Evolutionary conservation across 495 filamentous ascomycete genomes (phyloP).

Genomic region (Niebla homalea): DNA sequence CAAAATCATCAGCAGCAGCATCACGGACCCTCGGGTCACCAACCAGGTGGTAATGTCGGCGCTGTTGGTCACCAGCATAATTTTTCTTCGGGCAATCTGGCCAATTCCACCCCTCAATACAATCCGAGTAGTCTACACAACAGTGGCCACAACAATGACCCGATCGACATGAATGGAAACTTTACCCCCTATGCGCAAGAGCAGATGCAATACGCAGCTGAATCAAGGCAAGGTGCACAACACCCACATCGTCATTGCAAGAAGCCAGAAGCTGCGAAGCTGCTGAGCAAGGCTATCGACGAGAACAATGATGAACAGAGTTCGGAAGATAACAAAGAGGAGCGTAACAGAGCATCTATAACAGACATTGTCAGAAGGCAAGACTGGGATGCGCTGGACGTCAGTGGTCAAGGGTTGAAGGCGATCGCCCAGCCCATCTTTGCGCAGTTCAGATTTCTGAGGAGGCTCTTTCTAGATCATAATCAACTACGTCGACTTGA

Average conservation of each 20-base stretch:
- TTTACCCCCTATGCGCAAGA: conserved; percentile 79
- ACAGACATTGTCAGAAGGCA: conserved; percentile 51
- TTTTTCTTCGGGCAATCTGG: conserved; percentile 61
- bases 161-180: conserved; percentile 43
- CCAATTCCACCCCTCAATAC: conserved; percentile 63
- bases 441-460: conserved; percentile 64
- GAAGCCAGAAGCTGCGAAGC: conserved; percentile 35
- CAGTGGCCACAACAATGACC: conserved; percentile 46
- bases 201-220: conserved; percentile 65
- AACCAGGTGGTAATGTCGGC: conserved; percentile 24
- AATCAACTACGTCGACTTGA: conserved; percentile 76
- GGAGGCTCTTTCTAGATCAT: conserved; percentile 78
- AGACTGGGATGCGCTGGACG: conserved; percentile 81
- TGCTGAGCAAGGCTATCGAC: conserved; percentile 48
- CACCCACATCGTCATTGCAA: conserved; percentile 46
- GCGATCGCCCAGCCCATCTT: conserved; percentile 69
- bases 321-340: conserved; percentile 47
- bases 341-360: conserved; percentile 44
- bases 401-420: conserved; percentile 84
- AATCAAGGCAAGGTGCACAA: conserved; percentile 50
- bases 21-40: conserved; percentile 41
- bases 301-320: conserved; percentile 42
- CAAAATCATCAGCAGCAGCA: conserved; percentile 59
- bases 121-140: conserved; percentile 62
- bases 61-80: conserved; percentile 62